phyloP scores from a whole-genome alignment of 169 alveolate genomes.

The Plasmodium chabaudi region DNA sequence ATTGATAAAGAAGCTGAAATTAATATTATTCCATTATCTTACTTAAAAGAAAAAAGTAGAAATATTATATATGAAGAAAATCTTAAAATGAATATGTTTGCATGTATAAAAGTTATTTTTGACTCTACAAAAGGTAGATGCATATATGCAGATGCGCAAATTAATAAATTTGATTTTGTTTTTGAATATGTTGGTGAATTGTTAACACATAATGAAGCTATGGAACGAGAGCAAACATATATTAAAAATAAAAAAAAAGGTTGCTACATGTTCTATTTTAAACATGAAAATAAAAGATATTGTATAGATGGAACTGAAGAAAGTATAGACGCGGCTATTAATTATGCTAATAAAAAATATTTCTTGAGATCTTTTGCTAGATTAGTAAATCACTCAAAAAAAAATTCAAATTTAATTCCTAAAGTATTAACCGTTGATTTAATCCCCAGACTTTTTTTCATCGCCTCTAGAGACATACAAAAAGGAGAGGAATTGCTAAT shows the following conservation, averaged over 20 bases:
- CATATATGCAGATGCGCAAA: constrained; percentile 88
- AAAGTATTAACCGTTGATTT: constrained; percentile 79
- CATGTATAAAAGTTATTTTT: constrained; percentile 60
- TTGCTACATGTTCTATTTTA: constrained; percentile 90
- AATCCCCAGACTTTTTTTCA: constrained; percentile 86
- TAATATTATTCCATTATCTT: constrained; percentile 31
- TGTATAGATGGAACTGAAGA: constrained; percentile 93
- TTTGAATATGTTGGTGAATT: constrained; percentile 90
- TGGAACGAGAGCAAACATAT: constrained; percentile 83
- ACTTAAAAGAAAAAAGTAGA: constrained; percentile 62
- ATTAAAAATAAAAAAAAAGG: constrained; percentile 76
- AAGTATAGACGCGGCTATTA: constrained; percentile 85
- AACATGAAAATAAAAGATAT: constrained; percentile 83
- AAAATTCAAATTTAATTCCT: constrained; percentile 88
- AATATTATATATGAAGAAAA: constrained; percentile 67
- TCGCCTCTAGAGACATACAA: constrained; percentile 85
- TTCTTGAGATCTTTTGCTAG: constrained; percentile 82
- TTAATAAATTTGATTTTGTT: constrained; percentile 88
- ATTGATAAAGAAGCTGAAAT: constrained; percentile 58
- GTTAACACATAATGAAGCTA: constrained; percentile 87
- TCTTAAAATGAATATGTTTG: constrained; percentile 66
- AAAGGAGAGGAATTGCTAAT: constrained; percentile 91
- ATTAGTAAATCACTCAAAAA: constrained; percentile 90
- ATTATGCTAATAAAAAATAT: constrained; percentile 37
- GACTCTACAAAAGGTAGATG: constrained; percentile 87